Evolutionary conservation across 768 basidiomycete genomes (phyloP).

Genomic region (Boletus bicolor): DNA sequence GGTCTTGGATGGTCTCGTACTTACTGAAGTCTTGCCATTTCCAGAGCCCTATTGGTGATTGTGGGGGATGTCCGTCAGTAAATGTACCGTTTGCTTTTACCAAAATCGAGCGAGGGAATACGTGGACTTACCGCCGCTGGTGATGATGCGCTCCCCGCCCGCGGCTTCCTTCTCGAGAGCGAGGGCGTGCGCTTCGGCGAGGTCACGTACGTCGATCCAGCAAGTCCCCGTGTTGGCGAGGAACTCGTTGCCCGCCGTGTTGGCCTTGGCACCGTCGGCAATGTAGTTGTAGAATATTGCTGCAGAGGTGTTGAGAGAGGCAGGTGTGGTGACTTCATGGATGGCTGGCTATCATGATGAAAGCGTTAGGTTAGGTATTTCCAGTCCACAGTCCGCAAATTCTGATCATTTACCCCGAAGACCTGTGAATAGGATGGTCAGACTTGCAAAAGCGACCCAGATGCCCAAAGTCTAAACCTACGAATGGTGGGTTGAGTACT

Average conservation of each 20-base stretch:
- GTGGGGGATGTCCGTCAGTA: not conserved
- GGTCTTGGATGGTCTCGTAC: not conserved
- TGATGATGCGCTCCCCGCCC: slow-evolving; percentile 55
- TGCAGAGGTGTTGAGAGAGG: slow-evolving; percentile 41
- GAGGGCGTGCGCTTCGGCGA: slow-evolving; percentile 50
- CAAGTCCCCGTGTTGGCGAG: slow-evolving; percentile 23
- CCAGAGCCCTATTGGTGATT: slow-evolving; percentile 18
- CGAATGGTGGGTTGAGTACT: slow-evolving; percentile 39
- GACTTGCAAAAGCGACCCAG: not conserved
- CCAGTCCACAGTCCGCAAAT: not conserved
- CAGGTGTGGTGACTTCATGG: slow-evolving; percentile 36
- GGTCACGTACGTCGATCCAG: slow-evolving; percentile 55
- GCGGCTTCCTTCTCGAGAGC: slow-evolving; percentile 52
- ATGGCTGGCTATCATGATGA: slow-evolving; percentile 36
- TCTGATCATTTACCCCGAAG: slow-evolving; percentile 24
- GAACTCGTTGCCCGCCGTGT: slow-evolving; percentile 24
- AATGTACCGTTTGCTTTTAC: not conserved
- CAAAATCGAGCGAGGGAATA: not conserved
- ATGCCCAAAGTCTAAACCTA: slow-evolving; percentile 9
- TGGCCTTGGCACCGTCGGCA: slow-evolving; percentile 18
- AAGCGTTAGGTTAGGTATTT: not conserved
- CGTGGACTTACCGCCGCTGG: slow-evolving; percentile 32
- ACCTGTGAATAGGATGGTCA: slow-evolving; percentile 14
- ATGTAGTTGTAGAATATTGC: slow-evolving; percentile 34
- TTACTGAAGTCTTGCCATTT: slow-evolving; percentile 34